phyloP scores from a whole-genome alignment of 2,329 filamentous ascomycete species.

The Setomelanomma holmii region DNA sequence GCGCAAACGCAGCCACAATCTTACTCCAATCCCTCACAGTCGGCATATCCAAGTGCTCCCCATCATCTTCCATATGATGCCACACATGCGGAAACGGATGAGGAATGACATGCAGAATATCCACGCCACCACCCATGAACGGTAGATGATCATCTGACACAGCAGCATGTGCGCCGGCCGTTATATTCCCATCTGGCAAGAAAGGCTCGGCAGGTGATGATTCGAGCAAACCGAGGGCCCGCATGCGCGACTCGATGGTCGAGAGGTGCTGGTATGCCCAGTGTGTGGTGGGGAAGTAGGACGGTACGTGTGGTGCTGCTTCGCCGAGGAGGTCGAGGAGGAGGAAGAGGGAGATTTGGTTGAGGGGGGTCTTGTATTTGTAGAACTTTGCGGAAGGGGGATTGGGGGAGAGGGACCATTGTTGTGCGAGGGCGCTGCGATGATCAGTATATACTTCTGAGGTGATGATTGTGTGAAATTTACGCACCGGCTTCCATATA shows the following conservation, averaged over 20 bases:
- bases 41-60: conserved; percentile 78
- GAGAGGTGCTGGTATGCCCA: conserved; percentile 89
- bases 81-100: conserved; percentile 82
- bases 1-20: conserved; percentile 82
- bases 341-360: conserved; percentile 85
- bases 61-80: conserved; percentile 87
- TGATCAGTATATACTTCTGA: background rate
- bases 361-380: conserved; percentile 73
- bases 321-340: conserved; percentile 88
- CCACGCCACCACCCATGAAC: conserved; percentile 85
- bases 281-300: conserved; percentile 88
- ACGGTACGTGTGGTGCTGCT: conserved; percentile 73
- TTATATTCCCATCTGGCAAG: conserved; percentile 52
- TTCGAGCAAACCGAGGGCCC: conserved; percentile 70
- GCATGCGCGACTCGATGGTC: conserved; percentile 74
- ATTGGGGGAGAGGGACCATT: conserved; percentile 77
- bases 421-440: conserved; percentile 71
- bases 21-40: conserved; percentile 88
- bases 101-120: conserved; percentile 89
- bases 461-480: background rate
- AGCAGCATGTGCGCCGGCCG: conserved; percentile 37
- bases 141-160: conserved; percentile 91
- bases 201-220: conserved; percentile 61
- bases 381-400: conserved; percentile 69
- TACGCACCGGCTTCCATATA: conserved; percentile 82